Conservation (phyloP, 352 stramenopile genomes). For the Pythium sukuiense region DNA sequence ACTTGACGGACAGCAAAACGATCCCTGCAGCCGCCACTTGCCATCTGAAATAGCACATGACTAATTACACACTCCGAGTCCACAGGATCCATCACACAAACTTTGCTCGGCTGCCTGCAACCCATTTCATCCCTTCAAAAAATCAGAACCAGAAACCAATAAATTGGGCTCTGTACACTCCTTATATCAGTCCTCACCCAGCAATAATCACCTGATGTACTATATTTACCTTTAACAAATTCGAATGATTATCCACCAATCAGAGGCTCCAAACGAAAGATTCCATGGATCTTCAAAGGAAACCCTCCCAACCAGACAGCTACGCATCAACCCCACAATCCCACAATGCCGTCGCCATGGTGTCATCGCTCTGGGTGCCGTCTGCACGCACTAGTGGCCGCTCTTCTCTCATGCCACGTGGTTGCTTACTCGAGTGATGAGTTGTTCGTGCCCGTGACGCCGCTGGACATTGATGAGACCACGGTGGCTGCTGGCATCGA, state of each 20-base stretch:
- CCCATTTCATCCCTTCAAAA: no score
- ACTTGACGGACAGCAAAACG: no score
- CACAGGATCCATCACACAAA: no score
- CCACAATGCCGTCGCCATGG: background rate
- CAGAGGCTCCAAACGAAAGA: background rate
- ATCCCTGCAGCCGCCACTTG: no score
- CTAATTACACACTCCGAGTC: no score
- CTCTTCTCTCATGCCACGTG: background rate
- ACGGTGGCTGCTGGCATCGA: conserved; percentile 74
- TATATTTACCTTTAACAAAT: no score
- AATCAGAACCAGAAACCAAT: no score
- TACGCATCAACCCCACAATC: background rate
- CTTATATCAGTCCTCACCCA: no score
- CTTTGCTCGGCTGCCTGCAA: no score
- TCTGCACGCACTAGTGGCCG: background rate
- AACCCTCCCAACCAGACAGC: background rate
- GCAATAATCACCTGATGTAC: no score
- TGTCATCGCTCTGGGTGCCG: background rate
- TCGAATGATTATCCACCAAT: background rate
- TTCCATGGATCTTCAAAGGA: conserved; percentile 12
- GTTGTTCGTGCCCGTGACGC: conserved; percentile 28
- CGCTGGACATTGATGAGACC: conserved; percentile 78
- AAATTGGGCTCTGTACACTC: no score
- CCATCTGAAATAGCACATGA: no score
- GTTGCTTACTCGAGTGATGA: background rate